Base-by-base conservation (phyloP, 2,329 filamentous ascomycete genomes). In the Mollisia scopiformis region DNA sequence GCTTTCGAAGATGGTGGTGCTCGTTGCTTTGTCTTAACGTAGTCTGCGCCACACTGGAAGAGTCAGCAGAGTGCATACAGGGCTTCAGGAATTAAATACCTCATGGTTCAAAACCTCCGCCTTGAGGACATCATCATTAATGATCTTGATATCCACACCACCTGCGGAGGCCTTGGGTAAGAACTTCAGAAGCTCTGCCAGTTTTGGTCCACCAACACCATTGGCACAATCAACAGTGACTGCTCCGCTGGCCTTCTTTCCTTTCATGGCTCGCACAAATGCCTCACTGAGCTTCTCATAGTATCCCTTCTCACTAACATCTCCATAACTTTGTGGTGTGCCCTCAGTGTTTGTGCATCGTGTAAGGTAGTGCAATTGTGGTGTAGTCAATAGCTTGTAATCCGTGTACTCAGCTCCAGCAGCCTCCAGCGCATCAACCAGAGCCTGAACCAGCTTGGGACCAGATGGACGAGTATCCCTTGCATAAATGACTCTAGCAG, bases 311-410 rank as follows among this genome's bases (percentile, higher is more conserved):
- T 98, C 94, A 64, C 90, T 96, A 56, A 92, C 86, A 73, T 92
- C 88, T 59, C 95, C 95, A 74, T 98, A 99, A 19, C 92, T 86
- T 69, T 93, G 88, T 58, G 90, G 88, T 2, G 92, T 96, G 63
- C 90, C 91, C 71, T 95, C 85, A 1, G 94, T 98, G 79, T 99
- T 99, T 78, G 93, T 86, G 76, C 93, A 96, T 66, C 95, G 91
- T 31, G 94, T 94, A 66, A 98, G 83, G 78, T 99, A 99, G 80
- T 99, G 95, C 61, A 99, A 84, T 79, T 98, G 95, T n/a, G 95
- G 95, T 3, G 95, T 99, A 13, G 95, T 98, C 72, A 97, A 82
- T 74, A 93, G 88, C 77, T 94, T 95, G 80, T 88, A 94, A 80
- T 98, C 94, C 72, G 87, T 87, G 73, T 86, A 89, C 62, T 92